Evolutionary conservation across 768 basidiomycete species (phyloP).

Genomic region (Hygrocybe coccinea): DNA sequence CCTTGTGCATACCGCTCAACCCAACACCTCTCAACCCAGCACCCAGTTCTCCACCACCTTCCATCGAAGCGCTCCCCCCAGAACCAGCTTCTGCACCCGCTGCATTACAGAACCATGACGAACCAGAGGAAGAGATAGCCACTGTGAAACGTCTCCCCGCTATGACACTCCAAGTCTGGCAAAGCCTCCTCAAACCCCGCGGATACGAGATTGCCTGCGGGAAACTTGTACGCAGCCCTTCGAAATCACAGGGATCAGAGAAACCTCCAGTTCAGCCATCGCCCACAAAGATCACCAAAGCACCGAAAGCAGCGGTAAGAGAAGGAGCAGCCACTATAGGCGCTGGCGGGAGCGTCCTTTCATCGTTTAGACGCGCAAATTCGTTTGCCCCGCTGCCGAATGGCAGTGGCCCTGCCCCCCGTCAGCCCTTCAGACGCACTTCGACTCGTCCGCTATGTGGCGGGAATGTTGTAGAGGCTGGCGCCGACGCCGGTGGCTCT

Average conservation of each 20-base stretch:
- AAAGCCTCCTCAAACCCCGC: slow-evolving; percentile 57
- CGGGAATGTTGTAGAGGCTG: neutral
- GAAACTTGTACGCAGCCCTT: slow-evolving; percentile 57
- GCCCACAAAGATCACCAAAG: slow-evolving; percentile 12
- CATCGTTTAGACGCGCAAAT: slow-evolving; percentile 56
- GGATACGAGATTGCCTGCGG: slow-evolving; percentile 61
- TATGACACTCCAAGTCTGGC: slow-evolving; percentile 66
- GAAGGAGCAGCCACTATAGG: too few species aligned
- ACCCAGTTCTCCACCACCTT: slow-evolving; percentile 19
- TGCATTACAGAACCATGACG: slow-evolving; percentile 22
- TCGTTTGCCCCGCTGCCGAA: slow-evolving; percentile 47
- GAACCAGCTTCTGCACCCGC: slow-evolving; percentile 22
- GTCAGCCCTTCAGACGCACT: slow-evolving; percentile 46
- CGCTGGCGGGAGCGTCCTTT: slow-evolving; percentile 42
- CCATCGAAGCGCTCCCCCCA: slow-evolving; percentile 17
- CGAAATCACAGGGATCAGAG: slow-evolving; percentile 34
- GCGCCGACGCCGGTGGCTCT: neutral
- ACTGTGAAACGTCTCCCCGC: slow-evolving; percentile 54
- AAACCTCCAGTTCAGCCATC: slow-evolving; percentile 16
- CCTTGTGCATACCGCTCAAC: neutral
- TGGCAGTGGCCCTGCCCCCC: slow-evolving; percentile 21
- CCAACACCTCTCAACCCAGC: slow-evolving; percentile 9
- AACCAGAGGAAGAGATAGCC: slow-evolving; percentile 55
- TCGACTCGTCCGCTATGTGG: slow-evolving; percentile 17
- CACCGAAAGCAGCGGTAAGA: slow-evolving; percentile 7